Evolutionary conservation across 2,329 filamentous ascomycete species (phyloP).

Genomic region (Clonostachys chloroleuca): DNA sequence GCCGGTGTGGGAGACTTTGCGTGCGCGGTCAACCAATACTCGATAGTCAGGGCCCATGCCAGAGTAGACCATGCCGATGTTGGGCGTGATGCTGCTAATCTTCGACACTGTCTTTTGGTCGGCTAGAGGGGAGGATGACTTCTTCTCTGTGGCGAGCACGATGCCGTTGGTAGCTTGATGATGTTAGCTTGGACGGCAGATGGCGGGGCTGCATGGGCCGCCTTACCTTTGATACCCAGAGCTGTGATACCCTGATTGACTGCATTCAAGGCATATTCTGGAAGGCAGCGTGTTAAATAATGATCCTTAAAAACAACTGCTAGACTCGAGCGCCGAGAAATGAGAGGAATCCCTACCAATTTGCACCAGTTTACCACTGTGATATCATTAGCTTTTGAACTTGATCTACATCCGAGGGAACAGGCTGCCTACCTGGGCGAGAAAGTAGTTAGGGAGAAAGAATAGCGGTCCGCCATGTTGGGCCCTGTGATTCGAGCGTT

Average conservation of each 20-base stretch:
- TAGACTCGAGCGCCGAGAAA: neutral
- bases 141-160: conserved; percentile 98
- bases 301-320: neutral
- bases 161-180: conserved; percentile 89
- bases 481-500: conserved; percentile 7
- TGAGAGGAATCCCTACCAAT: conserved; percentile 56
- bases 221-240: conserved; percentile 91
- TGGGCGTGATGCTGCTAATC: conserved; percentile 95
- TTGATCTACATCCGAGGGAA: conserved; percentile 14
- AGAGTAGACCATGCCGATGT: conserved; percentile 99
- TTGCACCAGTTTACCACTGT: conserved; percentile 92
- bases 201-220: neutral
- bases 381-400: conserved; percentile 22
- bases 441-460: conserved; percentile 98
- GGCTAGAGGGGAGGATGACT: conserved; percentile 95
- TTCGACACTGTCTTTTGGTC: conserved; percentile 94
- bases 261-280: conserved; percentile 98
- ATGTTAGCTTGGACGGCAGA: conserved; percentile 9
- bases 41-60: conserved; percentile 99
- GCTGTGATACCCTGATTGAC: conserved; percentile 99
- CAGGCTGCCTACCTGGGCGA: conserved; percentile 80
- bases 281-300: conserved; percentile 6
- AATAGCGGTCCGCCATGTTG: conserved; percentile 95
- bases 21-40: conserved; percentile 93
- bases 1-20: conserved; percentile 95